Conservation (phyloP, 2,329 filamentous ascomycete species). For the Pseudonectria buxi region DNA sequence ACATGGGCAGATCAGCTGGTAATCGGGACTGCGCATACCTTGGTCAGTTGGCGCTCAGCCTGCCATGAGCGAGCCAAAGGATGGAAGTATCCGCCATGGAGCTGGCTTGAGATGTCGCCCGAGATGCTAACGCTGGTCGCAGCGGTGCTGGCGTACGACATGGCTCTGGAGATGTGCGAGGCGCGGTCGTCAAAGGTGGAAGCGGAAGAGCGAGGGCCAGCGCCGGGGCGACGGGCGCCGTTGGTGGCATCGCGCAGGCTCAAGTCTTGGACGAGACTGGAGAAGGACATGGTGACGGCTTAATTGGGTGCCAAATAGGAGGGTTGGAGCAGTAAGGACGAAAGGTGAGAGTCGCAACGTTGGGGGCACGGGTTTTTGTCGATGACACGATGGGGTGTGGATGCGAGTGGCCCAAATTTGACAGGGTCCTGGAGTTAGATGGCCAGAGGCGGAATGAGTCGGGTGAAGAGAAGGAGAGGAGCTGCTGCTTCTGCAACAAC, state of each 20-base stretch:
- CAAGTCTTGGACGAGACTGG: slow-evolving; percentile 59
- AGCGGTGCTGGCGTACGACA: slow-evolving; percentile 60
- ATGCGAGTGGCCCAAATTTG: slow-evolving; percentile 16
- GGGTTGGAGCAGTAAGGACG: slow-evolving; percentile 3
- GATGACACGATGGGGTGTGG: slow-evolving; percentile 8
- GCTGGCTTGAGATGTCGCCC: slow-evolving; percentile 73
- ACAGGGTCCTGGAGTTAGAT: slow-evolving; percentile 2
- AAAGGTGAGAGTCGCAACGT: slow-evolving; percentile 4
- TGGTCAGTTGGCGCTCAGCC: slow-evolving; percentile 76
- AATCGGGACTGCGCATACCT: too few relatives aligned
- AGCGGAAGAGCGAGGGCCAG: slow-evolving; percentile 37
- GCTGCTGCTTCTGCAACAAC: too few relatives aligned
- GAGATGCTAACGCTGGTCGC: slow-evolving; percentile 64
- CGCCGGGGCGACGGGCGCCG: slow-evolving; percentile 39
- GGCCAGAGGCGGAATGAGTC: slow-evolving; percentile 7
- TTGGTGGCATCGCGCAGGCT: slow-evolving; percentile 47
- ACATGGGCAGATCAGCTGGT: too few relatives aligned
- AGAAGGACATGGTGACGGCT: slow-evolving; percentile 53
- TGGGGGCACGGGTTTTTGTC: slow-evolving; percentile 2
- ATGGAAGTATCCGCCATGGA: slow-evolving; percentile 77
- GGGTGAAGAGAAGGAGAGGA: too few relatives aligned
- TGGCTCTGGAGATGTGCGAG: slow-evolving; percentile 56
- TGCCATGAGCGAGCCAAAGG: slow-evolving; percentile 76
- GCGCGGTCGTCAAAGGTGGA: slow-evolving; percentile 54
- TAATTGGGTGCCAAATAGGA: slow-evolving; percentile 3